Evolutionary conservation across 23 red algal genomes (phyloP).

Genomic region (Chondrus crispus): DNA sequence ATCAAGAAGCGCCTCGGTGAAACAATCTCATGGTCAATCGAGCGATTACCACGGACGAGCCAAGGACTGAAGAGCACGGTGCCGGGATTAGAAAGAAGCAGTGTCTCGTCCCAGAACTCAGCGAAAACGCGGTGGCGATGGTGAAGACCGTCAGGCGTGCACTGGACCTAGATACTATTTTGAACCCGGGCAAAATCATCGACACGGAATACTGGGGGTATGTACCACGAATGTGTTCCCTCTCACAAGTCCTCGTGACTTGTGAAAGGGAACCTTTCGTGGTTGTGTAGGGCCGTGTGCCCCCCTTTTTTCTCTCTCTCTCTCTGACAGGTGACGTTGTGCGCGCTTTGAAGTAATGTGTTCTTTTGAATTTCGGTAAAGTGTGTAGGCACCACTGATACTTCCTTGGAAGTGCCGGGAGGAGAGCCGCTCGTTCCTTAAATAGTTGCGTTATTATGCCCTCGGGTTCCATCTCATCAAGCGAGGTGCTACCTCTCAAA

Average conservation of each 20-base stretch:
- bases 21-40: conserved; percentile 80
- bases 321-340: too few relatives aligned
- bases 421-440: too few relatives aligned
- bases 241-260: too few relatives aligned
- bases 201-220: conserved; percentile 34
- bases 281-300: too few relatives aligned
- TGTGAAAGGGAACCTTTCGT: too few relatives aligned
- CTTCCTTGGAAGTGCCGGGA: too few relatives aligned
- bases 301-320: too few relatives aligned
- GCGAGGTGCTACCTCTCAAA: background rate
- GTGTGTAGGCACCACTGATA: too few relatives aligned
- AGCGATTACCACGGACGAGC: conserved; percentile 82
- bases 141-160: conserved; percentile 88
- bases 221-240: too few relatives aligned
- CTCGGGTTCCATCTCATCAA: background rate
- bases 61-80: conserved; percentile 97
- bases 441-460: too few relatives aligned
- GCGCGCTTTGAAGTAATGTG: too few relatives aligned
- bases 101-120: conserved; percentile 84
- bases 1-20: conserved; percentile 64
- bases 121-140: conserved; percentile 62
- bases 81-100: conserved; percentile 90
- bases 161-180: conserved; percentile 83
- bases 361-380: too few relatives aligned
- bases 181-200: conserved; percentile 97